Base-by-base conservation (phyloP, 2,329 filamentous ascomycete genomes). In the Beauveria pseudobassiana region DNA sequence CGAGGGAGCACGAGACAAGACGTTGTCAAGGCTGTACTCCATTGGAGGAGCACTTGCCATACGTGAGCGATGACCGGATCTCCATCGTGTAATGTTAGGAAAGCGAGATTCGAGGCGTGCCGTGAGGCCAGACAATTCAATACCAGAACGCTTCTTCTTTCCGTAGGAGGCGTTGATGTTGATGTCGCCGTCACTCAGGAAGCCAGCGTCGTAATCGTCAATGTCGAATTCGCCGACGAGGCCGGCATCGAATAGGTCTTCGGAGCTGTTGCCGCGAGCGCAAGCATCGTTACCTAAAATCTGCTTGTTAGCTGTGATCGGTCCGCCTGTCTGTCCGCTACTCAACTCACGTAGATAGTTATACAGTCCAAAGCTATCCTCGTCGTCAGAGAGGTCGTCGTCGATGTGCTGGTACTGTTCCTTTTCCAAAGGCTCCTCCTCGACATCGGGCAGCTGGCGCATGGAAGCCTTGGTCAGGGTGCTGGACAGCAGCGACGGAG, bases 11-110 rank as follows among this genome's bases (percentile, higher is more conserved):
- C 83, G 79, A 2, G 87, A 88, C 20, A 79, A 87, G 85, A 87
- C 86, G 62, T 87, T 90, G 70, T 96, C 92, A 55, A 96, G 83
- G 18, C 85, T 90, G 26, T 93, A 82, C 69, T 97, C 93, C 48
- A 95, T 96, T 64, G 88, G 87, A 0, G 91, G 89, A 0, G 78
- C 80, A 14, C 79, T 75, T 51, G 78, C 77, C 16, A 76, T 71
- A 59, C 77, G 78, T n/a, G 75, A 71, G 42, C 77, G 77, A 63
- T 76, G 77, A 42, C 71, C 74, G 0, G 77, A 76, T 62, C 75
- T 79, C 81, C 81, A 84, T 22, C 79, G 78, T 1, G 77, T 74
- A 46, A 85, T 73, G 57, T 78, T 78, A 24, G 81, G 77, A 53
- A 86, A 81, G 65, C 87, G 82, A 64, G 84, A 82, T 69, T 85